phyloP scores from a whole-genome alignment of 176 grass and related monocot species.

The Oryza officinalis region DNA sequence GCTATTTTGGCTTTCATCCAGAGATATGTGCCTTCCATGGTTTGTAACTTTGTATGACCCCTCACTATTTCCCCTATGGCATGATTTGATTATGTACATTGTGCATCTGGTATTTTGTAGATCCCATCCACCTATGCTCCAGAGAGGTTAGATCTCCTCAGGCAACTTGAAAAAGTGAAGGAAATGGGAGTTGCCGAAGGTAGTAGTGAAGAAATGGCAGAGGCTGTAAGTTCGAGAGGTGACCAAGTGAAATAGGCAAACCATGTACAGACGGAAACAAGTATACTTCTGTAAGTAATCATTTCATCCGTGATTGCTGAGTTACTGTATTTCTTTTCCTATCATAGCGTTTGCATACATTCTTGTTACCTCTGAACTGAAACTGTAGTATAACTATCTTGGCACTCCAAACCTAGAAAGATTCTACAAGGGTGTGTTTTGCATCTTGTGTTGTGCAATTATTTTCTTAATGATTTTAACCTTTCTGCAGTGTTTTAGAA shows the following conservation, averaged over 20 bases:
- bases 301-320: neutral
- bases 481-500: constrained; percentile 24
- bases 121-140: constrained; percentile 97
- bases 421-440: neutral
- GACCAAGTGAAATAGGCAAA: constrained; percentile 46
- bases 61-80: constrained; percentile 1
- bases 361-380: constrained; percentile 16
- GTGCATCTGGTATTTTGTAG: constrained; percentile 44
- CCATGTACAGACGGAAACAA: constrained; percentile 36
- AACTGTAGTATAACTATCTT: neutral
- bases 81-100: neutral
- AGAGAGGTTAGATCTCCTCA: constrained; percentile 93
- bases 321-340: constrained; percentile 16
- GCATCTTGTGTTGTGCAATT: constrained; percentile 13
- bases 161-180: constrained; percentile 93
- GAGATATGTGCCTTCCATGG: constrained; percentile 96
- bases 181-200: constrained; percentile 68
- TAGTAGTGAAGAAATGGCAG: constrained; percentile 47
- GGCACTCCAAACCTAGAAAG: constrained; percentile 1
- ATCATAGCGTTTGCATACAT: neutral
- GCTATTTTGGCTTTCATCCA: constrained; percentile 99
- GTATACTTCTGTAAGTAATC: constrained; percentile 45
- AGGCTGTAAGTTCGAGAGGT: constrained; percentile 39
- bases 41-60: constrained; percentile 39
- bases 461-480: neutral